Evolutionary conservation across 805 yeast genomes (phyloP).

Genomic region (Torulaspora indica): DNA sequence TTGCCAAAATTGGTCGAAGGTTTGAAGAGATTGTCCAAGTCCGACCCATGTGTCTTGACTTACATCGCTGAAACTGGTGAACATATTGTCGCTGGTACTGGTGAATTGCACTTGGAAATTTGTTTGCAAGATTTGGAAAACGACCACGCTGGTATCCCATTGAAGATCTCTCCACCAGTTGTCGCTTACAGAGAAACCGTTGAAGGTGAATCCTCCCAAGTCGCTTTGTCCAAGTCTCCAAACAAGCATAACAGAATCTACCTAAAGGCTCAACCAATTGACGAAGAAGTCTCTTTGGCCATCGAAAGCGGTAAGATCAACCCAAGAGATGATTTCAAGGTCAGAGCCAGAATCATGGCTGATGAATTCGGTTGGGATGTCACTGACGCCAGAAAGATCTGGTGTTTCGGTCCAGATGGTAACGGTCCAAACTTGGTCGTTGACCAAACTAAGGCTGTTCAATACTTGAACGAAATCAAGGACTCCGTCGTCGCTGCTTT

Average conservation of each 20-base stretch:
- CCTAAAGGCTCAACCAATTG: slow-evolving; percentile 94
- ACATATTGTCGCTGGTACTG: slow-evolving; percentile 99
- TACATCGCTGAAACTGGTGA: slow-evolving; percentile 92
- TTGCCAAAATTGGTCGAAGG: slow-evolving; percentile 99
- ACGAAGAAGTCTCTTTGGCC: slow-evolving; percentile 87
- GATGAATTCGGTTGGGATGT: slow-evolving; percentile 99
- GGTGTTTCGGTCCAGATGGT: slow-evolving; percentile 99
- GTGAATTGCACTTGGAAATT: slow-evolving; percentile 99
- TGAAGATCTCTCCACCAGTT: slow-evolving; percentile 95
- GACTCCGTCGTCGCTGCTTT: slow-evolving; percentile 99
- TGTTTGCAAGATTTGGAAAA: slow-evolving; percentile 93
- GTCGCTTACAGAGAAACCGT: slow-evolving; percentile 99
- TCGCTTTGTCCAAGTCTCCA: slow-evolving; percentile 98
- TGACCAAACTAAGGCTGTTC: slow-evolving; percentile 99
- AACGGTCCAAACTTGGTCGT: slow-evolving; percentile 97
- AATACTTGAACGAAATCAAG: slow-evolving; percentile 97
- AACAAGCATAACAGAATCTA: slow-evolving; percentile 99
- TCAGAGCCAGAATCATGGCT: slow-evolving; percentile 97
- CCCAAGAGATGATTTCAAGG: slow-evolving; percentile 97
- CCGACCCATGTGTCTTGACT: slow-evolving; percentile 97
- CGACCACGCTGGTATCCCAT: slow-evolving; percentile 99
- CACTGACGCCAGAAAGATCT: slow-evolving; percentile 99
- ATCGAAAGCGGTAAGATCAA: slow-evolving; percentile 88
- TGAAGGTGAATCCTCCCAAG: slow-evolving; percentile 86
- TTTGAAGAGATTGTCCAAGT: slow-evolving; percentile 98